These are phyloP conservation scores for Neopestalotiopsis clavispora DNA, from an alignment of 2,329 filamentous ascomycete genomes.

Conservation along the genomic window DNA sequence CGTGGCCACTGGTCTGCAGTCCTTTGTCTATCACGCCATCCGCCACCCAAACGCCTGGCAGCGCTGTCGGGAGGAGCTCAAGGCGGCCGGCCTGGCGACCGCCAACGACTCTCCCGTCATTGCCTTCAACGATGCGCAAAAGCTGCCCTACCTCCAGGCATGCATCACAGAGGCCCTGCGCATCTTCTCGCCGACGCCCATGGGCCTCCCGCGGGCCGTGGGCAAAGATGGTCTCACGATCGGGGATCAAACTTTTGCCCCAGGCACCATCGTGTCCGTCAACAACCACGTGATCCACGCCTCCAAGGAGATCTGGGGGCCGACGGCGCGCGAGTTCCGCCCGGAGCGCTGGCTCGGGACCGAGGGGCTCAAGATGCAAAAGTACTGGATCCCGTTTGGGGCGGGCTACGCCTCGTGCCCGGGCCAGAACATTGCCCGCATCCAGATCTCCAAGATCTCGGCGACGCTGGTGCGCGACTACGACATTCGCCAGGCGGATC, in stretches of 20 bases:
- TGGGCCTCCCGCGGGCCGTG: slow-evolving; percentile 16
- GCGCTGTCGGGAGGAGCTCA: slow-evolving; percentile 6
- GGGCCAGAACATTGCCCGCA: slow-evolving; percentile 25
- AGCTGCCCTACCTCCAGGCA: slow-evolving; percentile 9
- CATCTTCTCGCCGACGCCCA: slow-evolving; percentile 4
- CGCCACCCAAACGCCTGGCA: slow-evolving; percentile 14
- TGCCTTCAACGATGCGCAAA: not conserved
- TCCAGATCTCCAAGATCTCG: slow-evolving; percentile 26
- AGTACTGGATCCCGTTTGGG: slow-evolving; percentile 18
- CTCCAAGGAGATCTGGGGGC: slow-evolving; percentile 18
- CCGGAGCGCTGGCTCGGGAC: slow-evolving; percentile 7
- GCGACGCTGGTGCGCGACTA: slow-evolving; percentile 27
- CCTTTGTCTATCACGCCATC: slow-evolving; percentile 14
- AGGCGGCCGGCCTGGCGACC: not conserved
- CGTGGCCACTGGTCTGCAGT: slow-evolving; percentile 11
- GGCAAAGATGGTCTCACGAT: slow-evolving; percentile 1
- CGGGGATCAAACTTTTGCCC: slow-evolving; percentile 12
- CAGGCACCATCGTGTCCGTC: slow-evolving; percentile 13
- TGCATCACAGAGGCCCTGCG: slow-evolving; percentile 9
- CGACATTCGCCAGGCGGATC: slow-evolving; percentile 27
- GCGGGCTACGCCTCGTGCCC: slow-evolving; percentile 26
- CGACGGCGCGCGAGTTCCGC: slow-evolving; percentile 9
- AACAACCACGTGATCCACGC: slow-evolving; percentile 17
- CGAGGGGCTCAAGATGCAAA: not conserved
- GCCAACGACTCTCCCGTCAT: not conserved